phyloP scores from a whole-genome alignment of 1,139 yeast genomes.

The Pneumocystis sp. region DNA sequence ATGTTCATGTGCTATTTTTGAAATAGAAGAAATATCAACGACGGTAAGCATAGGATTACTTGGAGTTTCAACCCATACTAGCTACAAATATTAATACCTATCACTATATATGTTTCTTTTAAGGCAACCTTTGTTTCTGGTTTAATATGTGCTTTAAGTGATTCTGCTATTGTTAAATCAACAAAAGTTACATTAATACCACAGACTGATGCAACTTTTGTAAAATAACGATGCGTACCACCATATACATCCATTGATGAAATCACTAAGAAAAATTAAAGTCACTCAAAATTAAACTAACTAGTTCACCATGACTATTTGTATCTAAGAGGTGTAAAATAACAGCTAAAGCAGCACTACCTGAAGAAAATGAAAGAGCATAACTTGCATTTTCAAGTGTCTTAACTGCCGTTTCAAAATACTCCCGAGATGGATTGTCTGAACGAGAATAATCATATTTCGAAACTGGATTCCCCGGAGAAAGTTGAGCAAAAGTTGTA shows the following conservation, averaged over 20 bases:
- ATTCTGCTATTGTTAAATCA: conserved; percentile 48
- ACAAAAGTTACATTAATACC: conserved; percentile 46
- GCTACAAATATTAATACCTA: conserved; percentile 17
- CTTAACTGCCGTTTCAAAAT: conserved; percentile 67
- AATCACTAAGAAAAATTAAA: background rate
- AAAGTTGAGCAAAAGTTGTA: conserved; percentile 71
- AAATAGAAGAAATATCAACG: conserved; percentile 54
- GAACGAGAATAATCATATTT: conserved; percentile 76
- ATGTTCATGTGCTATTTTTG: conserved; percentile 29
- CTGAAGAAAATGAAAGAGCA: background rate
- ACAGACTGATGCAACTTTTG: conserved; percentile 52
- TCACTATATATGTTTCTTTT: conserved; percentile 15
- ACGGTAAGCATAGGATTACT: conserved; percentile 73
- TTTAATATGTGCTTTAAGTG: conserved; percentile 20
- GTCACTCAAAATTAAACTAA: background rate
- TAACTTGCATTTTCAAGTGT: conserved; percentile 49
- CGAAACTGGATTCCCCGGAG: conserved; percentile 67
- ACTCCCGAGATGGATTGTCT: conserved; percentile 76
- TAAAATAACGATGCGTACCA: conserved; percentile 83
- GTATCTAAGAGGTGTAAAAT: conserved; percentile 51
- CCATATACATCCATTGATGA: conserved; percentile 82
- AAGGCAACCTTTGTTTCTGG: background rate
- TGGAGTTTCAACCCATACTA: conserved; percentile 85
- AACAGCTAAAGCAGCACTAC: conserved; percentile 35
- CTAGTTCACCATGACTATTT: conserved; percentile 47